These are phyloP conservation scores for Chalciporus sphaerocephalus DNA, from an alignment of 768 basidiomycete genomes.

Conservation along the genomic window DNA sequence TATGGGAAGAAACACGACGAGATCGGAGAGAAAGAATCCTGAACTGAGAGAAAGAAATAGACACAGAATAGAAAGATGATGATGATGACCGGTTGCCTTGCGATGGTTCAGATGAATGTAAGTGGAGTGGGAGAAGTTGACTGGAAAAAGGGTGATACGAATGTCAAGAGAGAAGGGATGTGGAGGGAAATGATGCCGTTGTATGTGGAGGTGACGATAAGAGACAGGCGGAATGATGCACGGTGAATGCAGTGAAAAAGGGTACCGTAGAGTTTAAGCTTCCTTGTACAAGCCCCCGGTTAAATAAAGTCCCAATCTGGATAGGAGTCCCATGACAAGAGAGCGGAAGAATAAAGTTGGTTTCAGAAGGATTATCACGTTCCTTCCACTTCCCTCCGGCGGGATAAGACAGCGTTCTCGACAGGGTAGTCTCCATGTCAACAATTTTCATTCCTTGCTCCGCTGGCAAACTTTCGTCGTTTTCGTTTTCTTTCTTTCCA, in stretches of 20 bases:
- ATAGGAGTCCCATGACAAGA: constrained; percentile 25
- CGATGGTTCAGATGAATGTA: constrained; percentile 6
- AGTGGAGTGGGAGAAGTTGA: constrained; percentile 9
- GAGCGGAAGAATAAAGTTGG: constrained; percentile 12
- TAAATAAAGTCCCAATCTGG: constrained; percentile 33
- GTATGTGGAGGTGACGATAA: constrained; percentile 24
- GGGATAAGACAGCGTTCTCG: constrained; percentile 19
- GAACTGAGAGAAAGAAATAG: neutral
- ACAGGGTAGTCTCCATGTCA: constrained; percentile 18
- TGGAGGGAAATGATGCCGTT: constrained; percentile 29
- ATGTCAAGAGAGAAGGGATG: constrained; percentile 14
- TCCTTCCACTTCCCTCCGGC: constrained; percentile 14
- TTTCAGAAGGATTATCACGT: constrained; percentile 15
- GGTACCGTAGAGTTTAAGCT: constrained; percentile 25
- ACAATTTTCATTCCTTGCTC: constrained; percentile 5
- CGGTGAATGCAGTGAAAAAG: constrained; percentile 23
- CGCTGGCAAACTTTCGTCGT: constrained; percentile 2
- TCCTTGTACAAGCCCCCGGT: constrained; percentile 30
- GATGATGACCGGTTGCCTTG: neutral
- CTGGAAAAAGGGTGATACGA: constrained; percentile 8
- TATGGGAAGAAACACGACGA: constrained; percentile 12
- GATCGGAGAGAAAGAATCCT: neutral
- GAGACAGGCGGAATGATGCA: constrained; percentile 15
- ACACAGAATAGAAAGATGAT: neutral
- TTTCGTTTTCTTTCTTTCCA: constrained; percentile 3